phyloP scores from a whole-genome alignment of 1,284 basidiomycete genomes.

The Anthracocystis walkeri region DNA sequence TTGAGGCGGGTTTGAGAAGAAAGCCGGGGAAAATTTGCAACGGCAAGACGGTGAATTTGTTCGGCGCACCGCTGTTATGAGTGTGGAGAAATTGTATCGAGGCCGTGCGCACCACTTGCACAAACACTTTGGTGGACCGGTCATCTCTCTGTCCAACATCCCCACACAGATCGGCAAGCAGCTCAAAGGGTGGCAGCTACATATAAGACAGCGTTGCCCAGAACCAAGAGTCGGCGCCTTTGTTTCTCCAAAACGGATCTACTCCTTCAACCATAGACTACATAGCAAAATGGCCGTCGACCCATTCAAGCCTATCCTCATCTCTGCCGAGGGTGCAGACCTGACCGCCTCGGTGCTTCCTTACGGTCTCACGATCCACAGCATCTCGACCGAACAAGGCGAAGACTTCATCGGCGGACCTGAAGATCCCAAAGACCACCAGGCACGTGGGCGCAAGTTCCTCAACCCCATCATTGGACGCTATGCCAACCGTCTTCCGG shows the following conservation, averaged over 20 bases:
- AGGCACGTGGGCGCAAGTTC: conserved; percentile 47
- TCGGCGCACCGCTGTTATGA: background rate
- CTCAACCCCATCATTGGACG: conserved; percentile 65
- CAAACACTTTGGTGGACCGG: background rate
- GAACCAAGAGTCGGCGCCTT: background rate
- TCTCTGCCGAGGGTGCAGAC: conserved; percentile 33
- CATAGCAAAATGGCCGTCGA: conserved; percentile 32
- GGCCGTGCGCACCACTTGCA: conserved; percentile 16
- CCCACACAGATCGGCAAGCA: background rate
- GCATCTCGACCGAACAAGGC: conserved; percentile 39
- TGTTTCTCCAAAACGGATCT: background rate
- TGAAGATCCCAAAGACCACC: conserved; percentile 56
- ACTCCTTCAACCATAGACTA: no score
- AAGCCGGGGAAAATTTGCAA: conserved; percentile 24
- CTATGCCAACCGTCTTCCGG: conserved; percentile 64
- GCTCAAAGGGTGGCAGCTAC: background rate
- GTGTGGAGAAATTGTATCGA: conserved; percentile 18
- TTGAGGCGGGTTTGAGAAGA: conserved; percentile 16
- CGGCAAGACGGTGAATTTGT: conserved; percentile 11
- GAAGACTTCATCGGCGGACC: conserved; percentile 64
- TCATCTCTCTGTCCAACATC: background rate
- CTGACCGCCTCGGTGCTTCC: conserved; percentile 53
- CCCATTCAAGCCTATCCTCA: conserved; percentile 53
- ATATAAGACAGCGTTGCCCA: background rate
- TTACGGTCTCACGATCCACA: conserved; percentile 63